Conservation (phyloP, 352 stramenopile species). For the Labyrinthula sp. region DNA sequence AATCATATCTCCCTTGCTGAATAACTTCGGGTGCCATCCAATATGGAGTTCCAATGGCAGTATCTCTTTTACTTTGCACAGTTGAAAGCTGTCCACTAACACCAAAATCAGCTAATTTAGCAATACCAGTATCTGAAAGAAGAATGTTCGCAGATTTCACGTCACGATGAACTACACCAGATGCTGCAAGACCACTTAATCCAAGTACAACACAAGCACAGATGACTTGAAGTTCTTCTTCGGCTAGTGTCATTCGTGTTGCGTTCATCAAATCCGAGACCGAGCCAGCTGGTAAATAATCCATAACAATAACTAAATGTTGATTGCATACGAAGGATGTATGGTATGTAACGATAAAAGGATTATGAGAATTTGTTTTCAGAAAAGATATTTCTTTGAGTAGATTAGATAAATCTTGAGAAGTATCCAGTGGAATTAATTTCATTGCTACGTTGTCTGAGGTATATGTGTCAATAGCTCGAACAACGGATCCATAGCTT, state of each 20-base stretch:
- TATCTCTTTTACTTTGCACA: constrained; percentile 87
- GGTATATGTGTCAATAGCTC: constrained; percentile 6
- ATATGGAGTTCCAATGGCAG: constrained; percentile 90
- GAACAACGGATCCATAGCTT: constrained; percentile 17
- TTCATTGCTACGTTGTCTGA: constrained; percentile 9
- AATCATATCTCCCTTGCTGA: constrained; percentile 73
- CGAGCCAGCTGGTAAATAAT: constrained; percentile 14
- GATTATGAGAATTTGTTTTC: constrained; percentile 20
- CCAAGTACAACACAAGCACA: constrained; percentile 29
- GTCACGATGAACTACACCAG: constrained; percentile 36
- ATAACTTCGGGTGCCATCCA: constrained; percentile 89
- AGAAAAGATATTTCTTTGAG: constrained; percentile 25
- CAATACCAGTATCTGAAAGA: constrained; percentile 33
- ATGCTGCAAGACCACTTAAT: constrained; percentile 31
- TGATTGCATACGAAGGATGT: constrained; percentile 13
- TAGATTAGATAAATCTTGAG: constrained; percentile 18
- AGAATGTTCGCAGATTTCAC: constrained; percentile 37
- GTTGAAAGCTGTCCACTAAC: constrained; percentile 77
- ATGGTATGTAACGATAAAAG: constrained; percentile 26
- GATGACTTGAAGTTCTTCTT: constrained; percentile 14
- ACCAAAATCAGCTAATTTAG: constrained; percentile 37
- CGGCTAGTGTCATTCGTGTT: constrained; percentile 15
- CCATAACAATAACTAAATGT: constrained; percentile 25
- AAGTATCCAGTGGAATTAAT: constrained; percentile 12
- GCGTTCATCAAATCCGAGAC: constrained; percentile 14